Evolutionary conservation across 192 early-diverging fungal species (phyloP), one percentile per base, ranked within the genome.

Genomic region (Rhizoclosmatium globosum): DNA sequence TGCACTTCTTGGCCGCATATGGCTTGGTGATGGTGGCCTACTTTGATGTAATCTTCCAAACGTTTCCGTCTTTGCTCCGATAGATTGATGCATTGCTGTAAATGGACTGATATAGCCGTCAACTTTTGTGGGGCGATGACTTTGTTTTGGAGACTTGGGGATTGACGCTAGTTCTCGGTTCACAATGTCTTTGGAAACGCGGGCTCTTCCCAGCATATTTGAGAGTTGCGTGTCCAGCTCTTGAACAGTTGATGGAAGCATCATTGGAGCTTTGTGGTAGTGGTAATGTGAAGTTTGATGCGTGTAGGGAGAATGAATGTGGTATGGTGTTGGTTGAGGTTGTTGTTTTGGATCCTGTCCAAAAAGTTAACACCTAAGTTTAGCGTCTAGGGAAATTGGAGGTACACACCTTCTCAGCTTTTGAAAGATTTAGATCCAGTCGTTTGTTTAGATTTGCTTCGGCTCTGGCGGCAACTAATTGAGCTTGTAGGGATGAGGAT

Each of bases 191-290:
- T 66, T 64, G 11, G 64, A 66, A n/a, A 56, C 41, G 47, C 74
- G 23, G 6, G 64, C 74, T 46, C 47, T 7, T 4, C 74, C 74
- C 3, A 76, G 48, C 74, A 76, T 76, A 53, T 47, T 76, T 42
- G 74, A 76, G 6, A 76, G 39, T 42, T 76, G 42, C 4, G n/a
- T 50, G 45, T 76, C 74, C 39, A 76, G 74, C 43, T 76, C 74
- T 23, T 21, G 39, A 17, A 76, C 64, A 23, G 74, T 66, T 3
- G 45, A 64, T 39, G 74, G 64, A 38, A 53, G 15, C n/a, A 9
- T 19, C 2, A 44, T 31, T 62, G 23, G 21, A 62, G 60, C 19
- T 23, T 62, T 62, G 9, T 62, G 60, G 21, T 62, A 62, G 60
- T 62, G 60, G 60, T 62, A 21, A 19, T 62, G 60, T 7, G 50